Evolutionary conservation across 768 basidiomycete species (phyloP), one percentile per base, ranked within the genome.

Genomic region (Naematelia aurantialba): DNA sequence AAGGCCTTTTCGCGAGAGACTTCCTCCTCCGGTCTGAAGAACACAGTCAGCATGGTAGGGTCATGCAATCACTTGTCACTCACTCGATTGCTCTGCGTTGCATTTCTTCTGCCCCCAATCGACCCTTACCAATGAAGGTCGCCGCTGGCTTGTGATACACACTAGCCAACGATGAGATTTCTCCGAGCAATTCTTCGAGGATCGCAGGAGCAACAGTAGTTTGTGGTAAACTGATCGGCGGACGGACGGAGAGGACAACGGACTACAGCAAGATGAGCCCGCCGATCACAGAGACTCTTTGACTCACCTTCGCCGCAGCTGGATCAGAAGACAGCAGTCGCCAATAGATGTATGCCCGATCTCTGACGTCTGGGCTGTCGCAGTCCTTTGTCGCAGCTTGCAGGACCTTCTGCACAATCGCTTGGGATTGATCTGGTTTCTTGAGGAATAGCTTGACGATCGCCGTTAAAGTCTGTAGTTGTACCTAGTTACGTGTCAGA

Each of bases 341-440:
- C 96, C 96, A 99, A 72, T 98, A 98, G 42, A 98, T 94, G 73
- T 98, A 99, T 0, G 96, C 96, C 50, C 93, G 83, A 76, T 99
- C 96, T 44, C 96, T 83, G 14, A 99, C 90, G 75, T 98, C 94
- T 12, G 96, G 90, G 4, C 88, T 92, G 69, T 99, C 96, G 67
- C 92, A 96, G 66, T 92, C 91, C 72, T 92, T 97, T 2, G 96
- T 99, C 0, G 96, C 96, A 0, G 91, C 92, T 62, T 89, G 87
- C 44, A 98, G 79, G 2, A 97, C 87, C n/a, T 83, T 82, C 73
- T 98, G 94, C 0, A 98, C 94, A 14, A 98, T 82, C 4, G 83
- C 88, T 75, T 98, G 94, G 31, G 93, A 88, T 25, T 85, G 83
- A 67, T 97, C 94, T 0, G 94, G 93, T 74, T 92, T 93, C 79